phyloP scores from a whole-genome alignment of 768 basidiomycete genomes.

The Ramaria rubella region DNA sequence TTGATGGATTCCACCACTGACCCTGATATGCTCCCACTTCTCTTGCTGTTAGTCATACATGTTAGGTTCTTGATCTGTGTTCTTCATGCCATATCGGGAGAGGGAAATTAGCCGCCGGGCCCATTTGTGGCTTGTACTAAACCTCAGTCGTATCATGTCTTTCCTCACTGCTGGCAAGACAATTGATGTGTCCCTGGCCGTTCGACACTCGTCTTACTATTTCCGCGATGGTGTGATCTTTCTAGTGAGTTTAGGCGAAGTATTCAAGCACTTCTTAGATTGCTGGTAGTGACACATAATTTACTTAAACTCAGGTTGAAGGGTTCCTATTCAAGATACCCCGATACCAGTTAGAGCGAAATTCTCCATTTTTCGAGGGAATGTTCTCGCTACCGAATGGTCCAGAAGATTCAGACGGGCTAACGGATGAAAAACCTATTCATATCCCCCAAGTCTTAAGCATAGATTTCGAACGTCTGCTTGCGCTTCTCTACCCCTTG shows the following conservation, averaged over 20 bases:
- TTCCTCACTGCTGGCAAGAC: background rate
- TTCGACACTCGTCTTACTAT: background rate
- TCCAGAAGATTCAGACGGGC: background rate
- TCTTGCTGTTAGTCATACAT: no score
- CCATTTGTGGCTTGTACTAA: no score
- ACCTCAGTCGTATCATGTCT: no score
- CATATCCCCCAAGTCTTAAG: background rate
- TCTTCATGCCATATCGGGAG: no score
- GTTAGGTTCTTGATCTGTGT: no score
- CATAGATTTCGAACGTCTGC: background rate
- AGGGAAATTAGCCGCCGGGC: no score
- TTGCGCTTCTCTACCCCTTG: background rate
- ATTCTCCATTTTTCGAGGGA: background rate
- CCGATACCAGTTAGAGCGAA: background rate
- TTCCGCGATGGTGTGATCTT: background rate
- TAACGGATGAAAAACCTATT: background rate
- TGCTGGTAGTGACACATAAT: no score
- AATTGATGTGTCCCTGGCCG: background rate
- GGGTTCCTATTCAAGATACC: background rate
- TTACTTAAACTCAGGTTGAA: no score
- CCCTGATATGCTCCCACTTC: no score
- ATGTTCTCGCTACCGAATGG: background rate
- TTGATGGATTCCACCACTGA: no score
- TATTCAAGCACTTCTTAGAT: no score
- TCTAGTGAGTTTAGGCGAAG: no score